These are phyloP conservation scores for Linum trigynum DNA, from an alignment of 345 rosid species.

Conservation along the genomic window DNA sequence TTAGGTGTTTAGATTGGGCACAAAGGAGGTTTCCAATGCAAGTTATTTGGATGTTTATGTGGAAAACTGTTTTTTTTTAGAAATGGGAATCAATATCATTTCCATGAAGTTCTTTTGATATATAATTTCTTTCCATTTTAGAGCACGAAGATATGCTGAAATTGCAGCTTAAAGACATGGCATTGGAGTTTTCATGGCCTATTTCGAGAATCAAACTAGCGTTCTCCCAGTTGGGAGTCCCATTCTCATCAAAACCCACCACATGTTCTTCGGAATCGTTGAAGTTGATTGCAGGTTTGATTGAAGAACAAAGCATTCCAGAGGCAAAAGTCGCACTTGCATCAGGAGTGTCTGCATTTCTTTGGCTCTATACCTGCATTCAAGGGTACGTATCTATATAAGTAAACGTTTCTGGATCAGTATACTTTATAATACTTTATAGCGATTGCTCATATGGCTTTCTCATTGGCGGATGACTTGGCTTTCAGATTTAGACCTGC, in stretches of 20 bases:
- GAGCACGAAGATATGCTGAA: constrained; percentile 47
- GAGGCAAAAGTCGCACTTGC: constrained; percentile 58
- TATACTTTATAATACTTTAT: not conserved
- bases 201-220: constrained; percentile 47
- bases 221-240: constrained; percentile 34
- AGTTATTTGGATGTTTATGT: too few species aligned
- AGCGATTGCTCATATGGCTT: constrained; percentile 13
- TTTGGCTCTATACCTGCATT: constrained; percentile 82
- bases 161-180: constrained; percentile 51
- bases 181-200: constrained; percentile 74
- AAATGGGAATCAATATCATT: not conserved
- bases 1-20: too few species aligned
- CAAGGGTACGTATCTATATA: constrained; percentile 44
- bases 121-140: constrained; percentile 18
- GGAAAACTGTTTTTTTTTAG: too few species aligned
- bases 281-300: constrained; percentile 40
- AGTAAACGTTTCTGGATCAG: not conserved
- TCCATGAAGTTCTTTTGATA: not conserved
- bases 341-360: constrained; percentile 68
- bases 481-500: constrained; percentile 66
- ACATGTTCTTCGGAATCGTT: constrained; percentile 45
- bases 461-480: not conserved
- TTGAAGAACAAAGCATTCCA: constrained; percentile 63
- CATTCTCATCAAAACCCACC: constrained; percentile 41
- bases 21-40: too few species aligned